Conservation (phyloP, 108 stramenopile genomes). For the Nannochloropsis oceanica region DNA sequence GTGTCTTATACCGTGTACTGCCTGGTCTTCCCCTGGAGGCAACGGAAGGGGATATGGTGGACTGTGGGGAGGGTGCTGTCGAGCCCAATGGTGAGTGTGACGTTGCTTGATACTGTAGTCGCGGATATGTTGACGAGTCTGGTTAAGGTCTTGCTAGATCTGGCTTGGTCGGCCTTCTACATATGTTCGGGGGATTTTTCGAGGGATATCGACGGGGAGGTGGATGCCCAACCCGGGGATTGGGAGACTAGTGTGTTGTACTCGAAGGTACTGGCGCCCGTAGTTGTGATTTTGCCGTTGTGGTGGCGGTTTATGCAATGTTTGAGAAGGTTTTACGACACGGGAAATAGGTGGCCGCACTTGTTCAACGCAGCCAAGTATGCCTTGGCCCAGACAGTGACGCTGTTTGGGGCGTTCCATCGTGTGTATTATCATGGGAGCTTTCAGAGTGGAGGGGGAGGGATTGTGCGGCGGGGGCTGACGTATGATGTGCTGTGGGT, state of each 20-base stretch:
- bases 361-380: conserved; percentile 76
- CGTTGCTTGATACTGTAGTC: conserved; percentile 55
- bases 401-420: conserved; percentile 71
- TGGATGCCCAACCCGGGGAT: neutral
- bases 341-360: conserved; percentile 59
- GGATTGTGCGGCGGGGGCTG: neutral
- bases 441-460: conserved; percentile 16
- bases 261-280: conserved; percentile 57
- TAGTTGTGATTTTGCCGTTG: conserved; percentile 60
- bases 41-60: conserved; percentile 53
- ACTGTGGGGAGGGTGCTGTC: conserved; percentile 51
- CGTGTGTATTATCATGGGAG: conserved; percentile 34
- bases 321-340: conserved; percentile 60
- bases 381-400: conserved; percentile 70
- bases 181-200: conserved; percentile 57
- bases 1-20: conserved; percentile 49
- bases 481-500: conserved; percentile 51
- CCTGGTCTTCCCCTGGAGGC: conserved; percentile 56
- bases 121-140: conserved; percentile 42
- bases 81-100: conserved; percentile 52
- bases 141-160: conserved; percentile 75
- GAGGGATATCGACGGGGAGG: neutral
- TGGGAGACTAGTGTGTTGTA: conserved; percentile 49
- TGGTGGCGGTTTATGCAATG: conserved; percentile 82
- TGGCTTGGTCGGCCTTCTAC: conserved; percentile 60